Conservation (phyloP, 2,329 filamentous ascomycete species). For the Scleromitrula shiraiana region DNA sequence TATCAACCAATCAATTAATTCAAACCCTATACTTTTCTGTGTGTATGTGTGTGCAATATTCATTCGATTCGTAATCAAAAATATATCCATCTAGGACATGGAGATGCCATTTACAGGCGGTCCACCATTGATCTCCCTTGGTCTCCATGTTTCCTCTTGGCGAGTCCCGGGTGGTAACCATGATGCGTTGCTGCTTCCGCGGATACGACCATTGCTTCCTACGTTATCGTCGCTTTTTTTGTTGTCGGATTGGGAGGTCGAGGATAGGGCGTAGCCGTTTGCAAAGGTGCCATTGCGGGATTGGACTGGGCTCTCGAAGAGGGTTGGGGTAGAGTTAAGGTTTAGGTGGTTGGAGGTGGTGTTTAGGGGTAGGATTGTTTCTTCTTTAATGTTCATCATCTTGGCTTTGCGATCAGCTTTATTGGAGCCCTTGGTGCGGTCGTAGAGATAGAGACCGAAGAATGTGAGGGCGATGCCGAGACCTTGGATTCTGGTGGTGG, state of each 20-base stretch:
- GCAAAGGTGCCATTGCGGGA: conserved; percentile 15
- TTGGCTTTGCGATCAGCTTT: conserved; percentile 79
- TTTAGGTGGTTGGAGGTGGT: conserved; percentile 9
- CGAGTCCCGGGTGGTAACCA: conserved; percentile 76
- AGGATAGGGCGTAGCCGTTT: conserved; percentile 15
- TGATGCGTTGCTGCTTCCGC: conserved; percentile 38
- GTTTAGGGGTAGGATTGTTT: conserved; percentile 23
- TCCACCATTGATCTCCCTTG: conserved; percentile 11
- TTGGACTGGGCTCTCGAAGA: conserved; percentile 2
- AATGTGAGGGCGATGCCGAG: conserved; percentile 85
- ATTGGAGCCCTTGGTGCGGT: conserved; percentile 80
- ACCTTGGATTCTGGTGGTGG: conserved; percentile 75
- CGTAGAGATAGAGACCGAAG: conserved; percentile 88
- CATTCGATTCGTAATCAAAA: not conserved
- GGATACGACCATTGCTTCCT: conserved; percentile 38
- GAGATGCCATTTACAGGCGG: conserved; percentile 1
- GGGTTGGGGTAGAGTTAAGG: not conserved
- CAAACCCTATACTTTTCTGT: not conserved
- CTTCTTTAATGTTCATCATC: conserved; percentile 44
- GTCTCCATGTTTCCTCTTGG: conserved; percentile 76
- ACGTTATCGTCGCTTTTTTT: conserved; percentile 38
- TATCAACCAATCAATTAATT: too few relatives aligned
- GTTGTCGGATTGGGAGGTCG: conserved; percentile 37
- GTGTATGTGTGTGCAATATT: not conserved
- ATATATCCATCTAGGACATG: not conserved